A percentile compares a stretch with the other conserved stretches of the same genome.
Conservation (phyloP, 2,329 filamentous ascomycete species). For the Penicillium sp. region DNA sequence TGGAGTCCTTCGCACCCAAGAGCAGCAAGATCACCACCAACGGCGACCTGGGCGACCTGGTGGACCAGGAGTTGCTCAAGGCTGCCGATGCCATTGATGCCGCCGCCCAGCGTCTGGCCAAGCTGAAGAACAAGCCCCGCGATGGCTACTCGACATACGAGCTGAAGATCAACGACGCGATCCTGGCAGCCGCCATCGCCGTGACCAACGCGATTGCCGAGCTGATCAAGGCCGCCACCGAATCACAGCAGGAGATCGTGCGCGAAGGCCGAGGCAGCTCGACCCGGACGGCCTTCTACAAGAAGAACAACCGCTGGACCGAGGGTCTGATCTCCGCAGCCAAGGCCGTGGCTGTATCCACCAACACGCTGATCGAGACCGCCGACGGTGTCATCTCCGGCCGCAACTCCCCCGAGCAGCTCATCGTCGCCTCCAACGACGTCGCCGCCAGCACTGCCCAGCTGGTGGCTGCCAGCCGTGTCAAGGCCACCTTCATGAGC, state of each 20-base stretch:
- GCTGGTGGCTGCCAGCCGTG: slow-evolving; percentile 88
- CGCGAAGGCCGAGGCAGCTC: slow-evolving; percentile 84
- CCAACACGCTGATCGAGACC: slow-evolving; percentile 95
- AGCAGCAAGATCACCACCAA: slow-evolving; percentile 74
- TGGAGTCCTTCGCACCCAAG: slow-evolving; percentile 86
- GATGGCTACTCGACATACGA: slow-evolving; percentile 96
- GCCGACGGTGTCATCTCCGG: slow-evolving; percentile 91
- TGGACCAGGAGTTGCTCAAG: slow-evolving; percentile 87
- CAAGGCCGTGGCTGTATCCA: slow-evolving; percentile 90
- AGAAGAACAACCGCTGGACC: slow-evolving; percentile 99
- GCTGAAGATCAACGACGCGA: slow-evolving; percentile 91
- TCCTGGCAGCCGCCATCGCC: slow-evolving; percentile 86
- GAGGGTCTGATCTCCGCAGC: slow-evolving; percentile 96
- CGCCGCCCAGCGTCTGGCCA: slow-evolving; percentile 81
- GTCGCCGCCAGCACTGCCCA: slow-evolving; percentile 95
- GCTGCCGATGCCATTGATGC: slow-evolving; percentile 94
- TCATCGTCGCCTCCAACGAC: slow-evolving; percentile 96
- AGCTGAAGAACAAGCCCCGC: slow-evolving; percentile 92
- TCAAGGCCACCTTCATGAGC: slow-evolving; percentile 98
- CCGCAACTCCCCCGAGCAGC: slow-evolving; percentile 90
- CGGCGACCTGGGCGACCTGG: slow-evolving; percentile 87
- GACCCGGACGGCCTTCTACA: slow-evolving; percentile 93
- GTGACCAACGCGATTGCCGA: slow-evolving; percentile 92
- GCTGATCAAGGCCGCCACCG: slow-evolving; percentile 91
- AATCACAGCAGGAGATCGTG: slow-evolving; percentile 94